Conservation (phyloP, 2,329 filamentous ascomycete species). For the Pseudopyricularia cyperi region DNA sequence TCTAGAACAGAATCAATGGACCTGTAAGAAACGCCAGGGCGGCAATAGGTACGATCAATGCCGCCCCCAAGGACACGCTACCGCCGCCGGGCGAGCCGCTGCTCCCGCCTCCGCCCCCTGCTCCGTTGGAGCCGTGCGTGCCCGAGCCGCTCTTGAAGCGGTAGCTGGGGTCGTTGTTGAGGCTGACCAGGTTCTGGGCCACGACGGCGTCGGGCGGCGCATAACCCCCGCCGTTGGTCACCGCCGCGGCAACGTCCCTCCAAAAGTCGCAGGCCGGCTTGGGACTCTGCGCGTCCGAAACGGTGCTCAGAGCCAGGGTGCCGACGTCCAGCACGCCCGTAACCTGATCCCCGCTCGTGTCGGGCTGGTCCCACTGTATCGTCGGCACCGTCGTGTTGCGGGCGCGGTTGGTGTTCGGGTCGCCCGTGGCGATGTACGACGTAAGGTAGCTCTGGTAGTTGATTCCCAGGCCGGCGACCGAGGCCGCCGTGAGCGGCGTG, state of each 20-base stretch:
- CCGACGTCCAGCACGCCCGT: slow-evolving; percentile 19
- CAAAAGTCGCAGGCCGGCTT: slow-evolving; percentile 20
- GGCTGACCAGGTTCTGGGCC: slow-evolving; percentile 5
- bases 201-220: slow-evolving; percentile 13
- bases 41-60: background rate
- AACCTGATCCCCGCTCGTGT: slow-evolving; percentile 12
- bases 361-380: slow-evolving; percentile 19
- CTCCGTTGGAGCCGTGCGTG: background rate
- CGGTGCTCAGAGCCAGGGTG: slow-evolving; percentile 15
- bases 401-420: slow-evolving; percentile 21
- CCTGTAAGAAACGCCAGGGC: background rate
- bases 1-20: background rate
- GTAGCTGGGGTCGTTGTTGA: background rate
- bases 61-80: background rate
- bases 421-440: slow-evolving; percentile 23
- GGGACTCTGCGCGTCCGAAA: slow-evolving; percentile 16
- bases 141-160: background rate
- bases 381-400: slow-evolving; percentile 18
- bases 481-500: slow-evolving; percentile 15
- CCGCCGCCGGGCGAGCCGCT: background rate
- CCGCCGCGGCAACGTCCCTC: slow-evolving; percentile 14
- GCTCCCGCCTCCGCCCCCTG: background rate
- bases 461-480: slow-evolving; percentile 19
- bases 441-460: slow-evolving; percentile 26
- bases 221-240: slow-evolving; percentile 18